Conservation (phyloP, 495 filamentous ascomycete species). For the Xylaria nigripes region DNA sequence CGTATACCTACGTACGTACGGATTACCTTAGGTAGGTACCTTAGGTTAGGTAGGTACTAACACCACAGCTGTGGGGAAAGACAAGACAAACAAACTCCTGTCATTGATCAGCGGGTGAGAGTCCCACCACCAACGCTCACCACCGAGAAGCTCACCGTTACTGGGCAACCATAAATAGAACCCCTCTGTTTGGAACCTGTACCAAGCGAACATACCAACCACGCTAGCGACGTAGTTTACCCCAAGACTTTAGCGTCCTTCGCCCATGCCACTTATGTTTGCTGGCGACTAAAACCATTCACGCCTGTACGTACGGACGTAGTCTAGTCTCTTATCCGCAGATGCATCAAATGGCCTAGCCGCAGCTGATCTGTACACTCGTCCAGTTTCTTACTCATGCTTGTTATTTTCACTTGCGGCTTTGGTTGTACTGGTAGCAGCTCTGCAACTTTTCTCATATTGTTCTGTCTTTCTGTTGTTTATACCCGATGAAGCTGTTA, state of each 20-base stretch:
- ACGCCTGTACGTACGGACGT: not conserved
- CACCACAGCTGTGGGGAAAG: not conserved
- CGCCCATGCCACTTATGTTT: slow-evolving; percentile 2
- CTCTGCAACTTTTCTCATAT: not conserved
- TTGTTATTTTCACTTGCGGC: not conserved
- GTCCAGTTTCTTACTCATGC: not conserved
- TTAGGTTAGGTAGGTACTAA: too few species aligned
- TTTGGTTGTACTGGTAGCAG: not conserved
- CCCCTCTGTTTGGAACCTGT: slow-evolving; percentile 15
- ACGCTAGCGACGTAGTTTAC: not conserved
- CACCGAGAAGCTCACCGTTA: not conserved
- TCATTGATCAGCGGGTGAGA: not conserved
- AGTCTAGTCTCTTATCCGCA: not conserved
- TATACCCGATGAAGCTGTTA: not conserved
- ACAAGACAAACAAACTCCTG: too few species aligned
- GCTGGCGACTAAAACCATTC: slow-evolving; percentile 4
- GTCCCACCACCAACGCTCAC: not conserved
- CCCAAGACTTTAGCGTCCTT: not conserved
- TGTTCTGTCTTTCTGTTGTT: not conserved
- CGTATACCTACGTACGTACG: too few species aligned
- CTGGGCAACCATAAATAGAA: slow-evolving; percentile 10
- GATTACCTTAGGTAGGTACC: too few species aligned
- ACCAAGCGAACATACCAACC: slow-evolving; percentile 4
- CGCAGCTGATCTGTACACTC: not conserved
- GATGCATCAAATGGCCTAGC: not conserved